Evolutionary conservation across 331 rosid species (phyloP).

Genomic region (Arachis monticola): DNA sequence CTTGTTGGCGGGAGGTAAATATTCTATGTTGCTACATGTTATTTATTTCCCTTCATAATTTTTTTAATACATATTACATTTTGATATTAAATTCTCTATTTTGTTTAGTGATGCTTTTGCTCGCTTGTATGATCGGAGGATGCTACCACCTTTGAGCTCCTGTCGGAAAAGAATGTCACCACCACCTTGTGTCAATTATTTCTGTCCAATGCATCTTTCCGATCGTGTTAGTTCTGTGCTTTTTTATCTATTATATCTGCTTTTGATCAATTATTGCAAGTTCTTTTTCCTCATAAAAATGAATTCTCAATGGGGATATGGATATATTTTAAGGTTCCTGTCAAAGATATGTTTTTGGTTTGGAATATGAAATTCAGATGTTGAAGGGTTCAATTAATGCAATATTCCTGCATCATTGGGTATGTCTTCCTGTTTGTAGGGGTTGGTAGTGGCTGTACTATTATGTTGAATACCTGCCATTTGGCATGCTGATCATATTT

Average conservation of each 20-base stretch:
- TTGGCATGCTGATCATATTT: slow-evolving; percentile 1
- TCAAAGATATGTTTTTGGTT: neutral
- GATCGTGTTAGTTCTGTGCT: slow-evolving; percentile 70
- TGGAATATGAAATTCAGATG: neutral
- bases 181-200: slow-evolving; percentile 94
- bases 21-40: slow-evolving; percentile 38
- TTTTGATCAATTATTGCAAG: slow-evolving; percentile 14
- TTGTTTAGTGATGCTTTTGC: slow-evolving; percentile 92
- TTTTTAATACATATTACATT: slow-evolving; percentile 19
- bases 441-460: neutral
- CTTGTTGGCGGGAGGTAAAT: slow-evolving; percentile 97
- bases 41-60: neutral
- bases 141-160: slow-evolving; percentile 84
- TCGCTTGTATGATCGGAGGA: slow-evolving; percentile 96
- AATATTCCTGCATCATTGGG: slow-evolving; percentile 1
- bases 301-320: neutral
- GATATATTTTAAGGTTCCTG: neutral
- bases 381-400: neutral
- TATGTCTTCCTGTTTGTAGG: slow-evolving; percentile 15
- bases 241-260: slow-evolving; percentile 21
- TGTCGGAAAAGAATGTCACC: slow-evolving; percentile 75
- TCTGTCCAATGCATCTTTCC: slow-evolving; percentile 98
- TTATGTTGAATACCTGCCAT: neutral
- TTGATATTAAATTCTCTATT: slow-evolving; percentile 41
- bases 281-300: neutral